Evolutionary conservation across 345 rosid genomes (phyloP), one percentile per base, ranked within the genome.

Genomic region (Aquilaria sinensis): DNA sequence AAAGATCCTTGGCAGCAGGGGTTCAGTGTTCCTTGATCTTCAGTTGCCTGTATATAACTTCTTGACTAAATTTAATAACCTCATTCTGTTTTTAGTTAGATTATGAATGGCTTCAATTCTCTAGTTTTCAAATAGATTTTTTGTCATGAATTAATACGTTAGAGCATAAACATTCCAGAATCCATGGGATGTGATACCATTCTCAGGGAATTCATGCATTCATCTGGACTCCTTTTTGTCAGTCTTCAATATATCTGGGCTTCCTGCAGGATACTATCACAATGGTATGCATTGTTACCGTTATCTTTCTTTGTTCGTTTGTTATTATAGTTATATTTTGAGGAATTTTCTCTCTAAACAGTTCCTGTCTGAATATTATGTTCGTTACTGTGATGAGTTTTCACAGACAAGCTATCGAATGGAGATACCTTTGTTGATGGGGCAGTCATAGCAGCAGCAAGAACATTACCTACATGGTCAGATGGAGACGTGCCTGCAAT

Each of bases 211-310:
- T 67, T 74, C 87, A 31, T 80, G 76, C 29, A 83, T 90, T 70
- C 98, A 93, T 80, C 80, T 90, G 75, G 83, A 90, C 56, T 86
- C 98, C 6, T 88, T 90, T 72, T 67, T 93, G 65, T 93, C 98
- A 8, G 75, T 81, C 70, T 93, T 90, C 70, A 85, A 82, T 61
- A 83, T 93, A 57, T 78, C 86, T 12, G 97, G 97, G 64, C 90
- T 90, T 72, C 90, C 92, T 1, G 92, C 83, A 56, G 96, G 90
- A 60, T 93, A 88, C 74, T 84, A 82, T 73, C 85, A 90, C 37
- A 83, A 83, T 68, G 72, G 97, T 93, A 84, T 31, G 87, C 56
- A 63, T 16, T 0, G 7, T 60, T 51, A 31, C 6, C 41, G 31
- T 53, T 59, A 49, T 12, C 52, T 43, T 43, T 62, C 12, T 16